Conservation (phyloP, 1,284 basidiomycete species). For the Ceratorhiza oryzae-sativae region DNA sequence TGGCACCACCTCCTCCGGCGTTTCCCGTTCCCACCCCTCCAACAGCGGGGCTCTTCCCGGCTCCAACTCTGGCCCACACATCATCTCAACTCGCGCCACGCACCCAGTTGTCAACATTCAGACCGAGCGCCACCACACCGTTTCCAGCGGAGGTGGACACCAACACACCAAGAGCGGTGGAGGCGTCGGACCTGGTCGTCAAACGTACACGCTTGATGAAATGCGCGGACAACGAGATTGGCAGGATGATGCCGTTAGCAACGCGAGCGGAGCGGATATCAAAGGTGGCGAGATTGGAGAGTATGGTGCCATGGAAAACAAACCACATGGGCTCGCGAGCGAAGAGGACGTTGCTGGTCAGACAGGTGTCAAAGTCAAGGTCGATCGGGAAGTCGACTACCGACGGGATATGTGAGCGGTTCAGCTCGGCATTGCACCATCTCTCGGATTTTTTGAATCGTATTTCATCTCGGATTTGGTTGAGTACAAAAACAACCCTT, state of each 20-base stretch:
- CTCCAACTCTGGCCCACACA: conserved; percentile 53
- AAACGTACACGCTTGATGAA: conserved; percentile 71
- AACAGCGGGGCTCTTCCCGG: conserved; percentile 47
- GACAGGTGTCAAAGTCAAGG: conserved; percentile 44
- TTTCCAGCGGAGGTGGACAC: not conserved
- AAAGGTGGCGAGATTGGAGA: conserved; percentile 37
- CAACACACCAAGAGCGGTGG: not conserved
- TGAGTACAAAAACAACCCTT: not conserved
- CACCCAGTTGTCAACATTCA: conserved; percentile 52
- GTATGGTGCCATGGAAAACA: conserved; percentile 4
- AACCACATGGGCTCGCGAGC: conserved; percentile 2
- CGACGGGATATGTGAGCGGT: conserved; percentile 22
- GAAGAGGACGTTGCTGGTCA: conserved; percentile 23
- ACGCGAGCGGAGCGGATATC: conserved; percentile 32
- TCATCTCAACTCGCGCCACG: conserved; percentile 56
- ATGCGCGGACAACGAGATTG: conserved; percentile 55
- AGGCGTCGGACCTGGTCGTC: conserved; percentile 47
- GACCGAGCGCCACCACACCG: conserved; percentile 39
- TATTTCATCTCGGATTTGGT: not conserved
- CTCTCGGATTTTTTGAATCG: not conserved
- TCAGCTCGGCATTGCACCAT: not conserved
- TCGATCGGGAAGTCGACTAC: conserved; percentile 42
- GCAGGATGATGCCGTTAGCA: conserved; percentile 39
- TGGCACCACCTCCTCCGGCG: conserved; percentile 52
- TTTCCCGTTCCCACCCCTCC: conserved; percentile 44